These are phyloP conservation scores for Phytophthora fragariaefolia DNA, from an alignment of 352 stramenopile species.

Conservation along the genomic window DNA sequence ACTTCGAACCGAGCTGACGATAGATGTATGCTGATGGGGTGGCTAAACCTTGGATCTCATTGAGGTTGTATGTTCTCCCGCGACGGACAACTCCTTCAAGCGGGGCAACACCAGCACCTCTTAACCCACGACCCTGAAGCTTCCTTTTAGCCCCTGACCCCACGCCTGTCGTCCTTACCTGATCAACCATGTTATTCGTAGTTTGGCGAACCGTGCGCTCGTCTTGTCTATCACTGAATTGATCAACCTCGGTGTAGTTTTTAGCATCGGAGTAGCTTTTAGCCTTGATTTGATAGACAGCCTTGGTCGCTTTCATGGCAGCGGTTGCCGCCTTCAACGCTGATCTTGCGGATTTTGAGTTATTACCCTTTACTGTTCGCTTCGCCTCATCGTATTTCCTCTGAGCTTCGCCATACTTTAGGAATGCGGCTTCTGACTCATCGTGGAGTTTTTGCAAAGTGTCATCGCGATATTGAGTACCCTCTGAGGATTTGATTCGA, in stretches of 20 bases:
- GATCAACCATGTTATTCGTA: conserved; percentile 22
- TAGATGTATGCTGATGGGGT: no score
- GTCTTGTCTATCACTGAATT: conserved; percentile 17
- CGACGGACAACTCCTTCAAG: no score
- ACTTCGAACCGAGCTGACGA: no score
- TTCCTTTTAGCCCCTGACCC: neutral
- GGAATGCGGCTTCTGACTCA: conserved; percentile 23
- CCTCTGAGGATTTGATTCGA: conserved; percentile 25
- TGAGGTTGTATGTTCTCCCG: no score
- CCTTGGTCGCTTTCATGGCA: neutral
- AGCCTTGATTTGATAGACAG: conserved; percentile 2
- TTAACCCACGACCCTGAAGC: conserved; percentile 2
- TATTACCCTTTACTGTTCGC: neutral
- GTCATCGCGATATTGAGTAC: conserved; percentile 13
- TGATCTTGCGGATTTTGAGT: neutral
- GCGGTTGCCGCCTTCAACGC: neutral
- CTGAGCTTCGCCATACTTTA: conserved; percentile 22
- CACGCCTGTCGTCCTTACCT: conserved; percentile 1
- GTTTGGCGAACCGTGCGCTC: conserved; percentile 14
- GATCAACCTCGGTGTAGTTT: conserved; percentile 19
- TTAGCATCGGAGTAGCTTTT: conserved; percentile 5
- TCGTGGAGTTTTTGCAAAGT: conserved; percentile 25
- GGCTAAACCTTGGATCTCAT: no score
- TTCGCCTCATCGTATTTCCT: neutral
- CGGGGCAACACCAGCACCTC: no score